Base-by-base conservation (phyloP, 1,139 yeast genomes). In the Taphrina communis region DNA sequence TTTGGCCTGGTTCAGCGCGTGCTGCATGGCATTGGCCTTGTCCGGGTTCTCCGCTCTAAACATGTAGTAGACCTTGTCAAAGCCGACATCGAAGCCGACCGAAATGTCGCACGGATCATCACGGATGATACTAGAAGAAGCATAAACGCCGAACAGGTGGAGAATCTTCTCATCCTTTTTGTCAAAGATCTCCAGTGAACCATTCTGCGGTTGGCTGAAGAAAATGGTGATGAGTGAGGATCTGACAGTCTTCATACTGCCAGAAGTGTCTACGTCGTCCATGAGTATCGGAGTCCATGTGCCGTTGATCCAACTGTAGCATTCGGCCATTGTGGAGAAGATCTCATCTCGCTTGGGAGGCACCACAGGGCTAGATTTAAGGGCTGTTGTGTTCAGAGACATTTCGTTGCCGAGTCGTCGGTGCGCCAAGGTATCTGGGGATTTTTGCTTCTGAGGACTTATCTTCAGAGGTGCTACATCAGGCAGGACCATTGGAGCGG, bases 91-190 rank as follows among this genome's bases (percentile, higher is more conserved):
- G 38, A 63, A 63, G 14, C 67, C 67, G 25, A 55, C 67, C 3
- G 67, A 63, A 42, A 63, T 63, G 52, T 63, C 67, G 31, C 67
- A 63, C 36, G 67, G 25, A 35, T 63, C 67, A 38, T 63, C 67
- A n/a, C 67, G 67, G 21, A 63, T 63, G 38, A 63, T 46, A 38
- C 67, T 63, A 1, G 67, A 52, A 17, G 61, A 61, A n/a, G 61
- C 48, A 21, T 50, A 55, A 8, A 63, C 61, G 12, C 60, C 59
- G 25, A 63, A 63, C 12, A 55, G 55, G 25, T 63, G 55, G 38
- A 63, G 41, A 14, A 53, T 55, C 35, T 35, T 41, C 39, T 35
- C 36, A 17, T 63, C 61, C 56, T 63, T 63, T 55, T 42, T 44
- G 56, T 63, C 67, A 35, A 42, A 53, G 35, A 63, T 38, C 48